Percentiles rank a stretch among this genome's conserved stretches.
phyloP scores from a whole-genome alignment of 148 eudicot species.

The Camellia lanceoleosa region DNA sequence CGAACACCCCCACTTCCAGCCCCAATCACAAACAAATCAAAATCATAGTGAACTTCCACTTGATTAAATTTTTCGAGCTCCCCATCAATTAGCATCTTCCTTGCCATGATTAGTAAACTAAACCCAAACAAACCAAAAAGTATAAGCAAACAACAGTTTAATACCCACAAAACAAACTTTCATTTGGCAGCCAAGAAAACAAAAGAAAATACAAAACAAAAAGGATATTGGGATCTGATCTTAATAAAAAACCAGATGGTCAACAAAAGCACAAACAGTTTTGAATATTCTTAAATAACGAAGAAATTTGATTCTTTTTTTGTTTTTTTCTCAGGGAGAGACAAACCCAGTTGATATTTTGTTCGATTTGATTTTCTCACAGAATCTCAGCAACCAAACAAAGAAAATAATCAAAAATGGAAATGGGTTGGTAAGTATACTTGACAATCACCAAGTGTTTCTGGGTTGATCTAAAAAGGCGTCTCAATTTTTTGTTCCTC shows the following conservation, averaged over 20 bases:
- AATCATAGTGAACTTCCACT: constrained; percentile 54
- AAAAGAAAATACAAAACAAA: neutral
- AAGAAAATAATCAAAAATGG: constrained; percentile 11
- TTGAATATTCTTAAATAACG: neutral
- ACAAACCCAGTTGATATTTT: neutral
- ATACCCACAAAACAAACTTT: neutral
- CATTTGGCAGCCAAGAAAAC: neutral
- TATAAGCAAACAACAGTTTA: neutral
- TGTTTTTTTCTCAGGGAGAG: neutral
- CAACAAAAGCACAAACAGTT: neutral
- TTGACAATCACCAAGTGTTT: neutral
- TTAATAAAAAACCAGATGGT: neutral
- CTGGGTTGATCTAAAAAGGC: neutral
- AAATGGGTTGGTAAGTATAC: neutral
- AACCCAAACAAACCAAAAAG: constrained; percentile 11
- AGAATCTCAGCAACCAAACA: constrained; percentile 6
- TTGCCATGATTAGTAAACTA: constrained; percentile 40
- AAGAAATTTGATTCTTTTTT: neutral
- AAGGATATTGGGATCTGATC: neutral
- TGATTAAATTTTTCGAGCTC: constrained; percentile 32
- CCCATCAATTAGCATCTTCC: constrained; percentile 84
- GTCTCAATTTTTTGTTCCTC: neutral
- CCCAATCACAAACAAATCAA: constrained; percentile 94
- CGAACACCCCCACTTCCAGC: constrained; percentile 99
- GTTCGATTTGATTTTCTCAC: neutral